Evolutionary conservation across 306 rosid species (phyloP), one percentile per base, ranked within the genome.

Genomic region (Sicyos baderoa): DNA sequence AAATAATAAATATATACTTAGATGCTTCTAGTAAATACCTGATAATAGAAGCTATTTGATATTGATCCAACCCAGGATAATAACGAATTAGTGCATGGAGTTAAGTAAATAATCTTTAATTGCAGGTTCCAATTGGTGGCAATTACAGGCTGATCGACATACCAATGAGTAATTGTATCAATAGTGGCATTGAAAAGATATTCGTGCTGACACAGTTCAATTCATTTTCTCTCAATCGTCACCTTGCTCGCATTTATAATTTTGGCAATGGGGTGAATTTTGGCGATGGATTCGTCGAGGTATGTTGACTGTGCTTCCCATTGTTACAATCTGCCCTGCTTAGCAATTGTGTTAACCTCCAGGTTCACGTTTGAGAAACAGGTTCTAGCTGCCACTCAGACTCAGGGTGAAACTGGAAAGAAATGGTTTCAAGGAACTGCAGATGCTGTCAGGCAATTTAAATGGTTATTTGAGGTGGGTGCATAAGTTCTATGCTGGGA

Each of bases 311-410:
- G 48, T 25, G 13, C 10, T 35, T 56, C 21, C 32, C 29, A 7
- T 71, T 56, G 11, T 19, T 55, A 21, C 50, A 54, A 66, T 66
- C 51, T 47, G 23, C 71, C 52, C 71, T 7, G 21, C 71, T 21
- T 66, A 22, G 40, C 21, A 47, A 22, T 66, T 66, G 35, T 44
- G 54, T 22, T 66, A 44, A 44, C 9, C 14, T 44, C 48, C 48
- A 0, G 49, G 7, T 71, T 23, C 53, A 19, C 25, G n/a, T 49
- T 44, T 45, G 65, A 45, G 22, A 16, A 70, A 77, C 77, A 89
- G 97, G 97, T 91, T 59, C 81, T 91, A 83, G 97, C 97, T 65
- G 97, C 97, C 15, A 91, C 97, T 75, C 97, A 91, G 79, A 89
- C 96, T 10, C 82, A 94, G 1, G 97, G 97, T 70, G 92, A 86